A percentile compares a stretch with the other conserved stretches of the same genome.
phyloP scores from a whole-genome alignment of 441 rosid species.

The Arabidopsis lyrata region DNA sequence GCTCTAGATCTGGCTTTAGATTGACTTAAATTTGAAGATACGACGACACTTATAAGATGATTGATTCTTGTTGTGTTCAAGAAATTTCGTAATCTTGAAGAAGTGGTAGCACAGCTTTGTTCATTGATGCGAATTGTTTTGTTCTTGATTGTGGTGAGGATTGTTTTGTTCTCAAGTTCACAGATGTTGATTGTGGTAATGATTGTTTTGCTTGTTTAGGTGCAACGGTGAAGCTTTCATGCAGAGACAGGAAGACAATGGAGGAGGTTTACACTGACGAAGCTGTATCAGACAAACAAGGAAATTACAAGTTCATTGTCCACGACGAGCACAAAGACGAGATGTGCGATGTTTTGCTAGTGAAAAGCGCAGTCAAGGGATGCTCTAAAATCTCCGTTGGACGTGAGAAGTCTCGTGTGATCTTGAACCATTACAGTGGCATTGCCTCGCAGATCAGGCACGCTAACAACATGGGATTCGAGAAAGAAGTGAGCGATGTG shows the following conservation, averaged over 20 bases:
- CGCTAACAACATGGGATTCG: conserved; percentile 46
- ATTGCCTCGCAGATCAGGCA: conserved; percentile 38
- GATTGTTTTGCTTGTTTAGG: conserved; percentile 42
- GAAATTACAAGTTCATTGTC: conserved; percentile 65
- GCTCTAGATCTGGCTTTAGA: conserved; percentile 1
- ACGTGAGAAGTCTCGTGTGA: conserved; percentile 45
- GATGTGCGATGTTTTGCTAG: conserved; percentile 45
- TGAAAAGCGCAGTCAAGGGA: conserved; percentile 27
- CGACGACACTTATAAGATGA: no score
- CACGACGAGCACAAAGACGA: conserved; percentile 71
- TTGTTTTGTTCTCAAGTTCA: not conserved
- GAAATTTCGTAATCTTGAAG: no score
- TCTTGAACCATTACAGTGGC: conserved; percentile 46
- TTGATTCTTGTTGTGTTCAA: no score
- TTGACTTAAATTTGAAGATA: not conserved
- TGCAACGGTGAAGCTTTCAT: conserved; percentile 74
- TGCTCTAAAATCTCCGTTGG: conserved; percentile 29
- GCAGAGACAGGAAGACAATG: conserved; percentile 63
- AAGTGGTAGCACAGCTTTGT: no score
- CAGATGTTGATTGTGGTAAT: not conserved
- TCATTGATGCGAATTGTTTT: no score
- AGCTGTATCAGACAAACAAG: conserved; percentile 61
- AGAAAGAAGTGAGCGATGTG: conserved; percentile 36
- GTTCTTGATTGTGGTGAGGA: no score
- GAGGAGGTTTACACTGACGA: conserved; percentile 56